A percentile compares a stretch with the other conserved stretches of the same genome.
Conservation (phyloP, 1,139 yeast species). For the Blastobotrys ciferrii region DNA sequence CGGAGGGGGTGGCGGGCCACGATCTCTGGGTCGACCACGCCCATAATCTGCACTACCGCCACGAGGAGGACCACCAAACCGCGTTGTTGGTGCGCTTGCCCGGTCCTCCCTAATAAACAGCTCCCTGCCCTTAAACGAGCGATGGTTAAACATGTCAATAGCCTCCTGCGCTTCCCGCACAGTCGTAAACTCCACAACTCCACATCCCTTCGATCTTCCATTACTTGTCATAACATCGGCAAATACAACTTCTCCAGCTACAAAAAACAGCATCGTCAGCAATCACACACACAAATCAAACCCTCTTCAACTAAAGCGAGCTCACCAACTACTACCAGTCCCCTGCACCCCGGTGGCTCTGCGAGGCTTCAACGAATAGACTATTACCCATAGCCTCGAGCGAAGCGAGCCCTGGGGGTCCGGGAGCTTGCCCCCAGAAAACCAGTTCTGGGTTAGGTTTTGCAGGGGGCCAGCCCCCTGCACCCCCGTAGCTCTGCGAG, state of each 20-base stretch:
- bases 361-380: no score
- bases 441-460: no score
- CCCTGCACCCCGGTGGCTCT: no score
- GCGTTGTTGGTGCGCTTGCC: constrained; percentile 23
- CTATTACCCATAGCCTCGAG: no score
- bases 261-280: no score
- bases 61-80: constrained; percentile 19
- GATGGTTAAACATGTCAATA: constrained; percentile 66
- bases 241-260: constrained; percentile 69
- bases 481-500: no score
- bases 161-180: constrained; percentile 73
- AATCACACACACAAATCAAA: no score
- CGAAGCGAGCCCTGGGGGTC: no score
- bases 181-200: constrained; percentile 77
- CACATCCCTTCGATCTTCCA: constrained; percentile 71
- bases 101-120: constrained; percentile 78
- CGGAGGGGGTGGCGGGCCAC: constrained; percentile 8
- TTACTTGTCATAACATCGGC: constrained; percentile 89
- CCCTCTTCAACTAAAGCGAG: no score
- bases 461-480: no score
- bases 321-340: no score
- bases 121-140: constrained; percentile 69
- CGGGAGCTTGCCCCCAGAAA: no score
- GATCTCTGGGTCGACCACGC: constrained; percentile 23
- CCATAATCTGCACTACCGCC: constrained; percentile 13